Evolutionary conservation across 176 grass and related monocot species (phyloP), one percentile per base, ranked within the genome.

Genomic region (Carex cristatella): DNA sequence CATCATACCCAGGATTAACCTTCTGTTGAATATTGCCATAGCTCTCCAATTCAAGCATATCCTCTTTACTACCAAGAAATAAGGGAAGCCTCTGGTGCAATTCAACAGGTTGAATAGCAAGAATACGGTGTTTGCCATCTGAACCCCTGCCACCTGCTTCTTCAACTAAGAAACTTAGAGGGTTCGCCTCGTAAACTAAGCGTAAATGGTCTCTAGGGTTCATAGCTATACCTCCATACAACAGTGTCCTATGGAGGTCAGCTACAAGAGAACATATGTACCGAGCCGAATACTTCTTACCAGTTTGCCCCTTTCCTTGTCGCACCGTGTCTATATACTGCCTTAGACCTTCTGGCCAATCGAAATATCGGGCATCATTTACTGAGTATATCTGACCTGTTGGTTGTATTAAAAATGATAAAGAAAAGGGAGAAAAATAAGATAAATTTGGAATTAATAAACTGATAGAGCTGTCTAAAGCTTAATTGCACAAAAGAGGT

Each of bases 321-420:
- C 96, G 88, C 30, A 99, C 91, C 4, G 85, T 92, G 81, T 99
- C 96, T 23, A 99, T 99, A 60, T 99, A 99, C 65, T 81, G 84
- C 75, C 88, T 94, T 85, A 95, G 89, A 61, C 91, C 93, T 59
- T 99, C 91, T 0, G 96, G 93, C 96, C 93, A 99, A 73, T 99
- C 91, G 11, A 99, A 99, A 78, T 95, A 99, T 2, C 93, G 80
- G 3, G 93, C 96, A 31, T 99, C 96, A 85, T 95, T 95, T 66
- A 99, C 96, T 0, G 93, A 99, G 83, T 95, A 95, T 94, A 95
- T 95, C 81, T 99, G 93, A 72, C 96, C 93, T 94, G 95, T 42
- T 87, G 85, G 95, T 42, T 87, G 85, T 44, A 35, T 56, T 71
- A 1, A 40, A 40, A 86, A 61, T 28, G 46, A 86, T 44, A 31